A percentile compares a stretch with the other conserved stretches of the same genome.
phyloP scores from a whole-genome alignment of 2,329 filamentous ascomycete genomes.

The Botrytis galanthina region DNA sequence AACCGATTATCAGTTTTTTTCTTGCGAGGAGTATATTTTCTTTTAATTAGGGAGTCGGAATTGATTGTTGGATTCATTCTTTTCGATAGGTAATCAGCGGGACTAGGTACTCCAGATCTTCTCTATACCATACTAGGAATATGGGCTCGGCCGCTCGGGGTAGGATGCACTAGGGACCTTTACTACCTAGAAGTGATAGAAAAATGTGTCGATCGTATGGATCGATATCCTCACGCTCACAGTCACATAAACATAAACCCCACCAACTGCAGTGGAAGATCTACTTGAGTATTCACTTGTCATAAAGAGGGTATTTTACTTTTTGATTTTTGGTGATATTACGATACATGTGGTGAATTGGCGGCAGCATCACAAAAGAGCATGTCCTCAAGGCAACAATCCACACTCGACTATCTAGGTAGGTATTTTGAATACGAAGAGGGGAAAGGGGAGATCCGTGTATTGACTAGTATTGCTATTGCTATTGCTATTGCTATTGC shows the following conservation, averaged over 20 bases:
- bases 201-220: not conserved
- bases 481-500: not conserved
- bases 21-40: constrained; percentile 6
- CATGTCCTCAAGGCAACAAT: not conserved
- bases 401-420: not conserved
- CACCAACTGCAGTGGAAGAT: not conserved
- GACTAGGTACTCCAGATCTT: not conserved
- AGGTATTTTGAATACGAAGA: no score
- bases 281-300: not conserved
- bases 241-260: no score
- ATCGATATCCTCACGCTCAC: not conserved
- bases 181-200: not conserved
- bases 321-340: not conserved
- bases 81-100: not conserved
- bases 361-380: not conserved
- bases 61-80: not conserved
- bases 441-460: not conserved
- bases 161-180: not conserved
- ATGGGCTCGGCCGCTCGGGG: not conserved
- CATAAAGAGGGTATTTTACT: not conserved
- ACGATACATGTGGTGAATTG: not conserved
- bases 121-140: not conserved
- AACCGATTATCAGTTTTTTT: not conserved
- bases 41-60: constrained; percentile 2
- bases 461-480: not conserved